A percentile compares a stretch with the other conserved stretches of the same genome.
Evolutionary conservation across 1,284 basidiomycete species (phyloP).

Genomic region (Puccinia novopanici): DNA sequence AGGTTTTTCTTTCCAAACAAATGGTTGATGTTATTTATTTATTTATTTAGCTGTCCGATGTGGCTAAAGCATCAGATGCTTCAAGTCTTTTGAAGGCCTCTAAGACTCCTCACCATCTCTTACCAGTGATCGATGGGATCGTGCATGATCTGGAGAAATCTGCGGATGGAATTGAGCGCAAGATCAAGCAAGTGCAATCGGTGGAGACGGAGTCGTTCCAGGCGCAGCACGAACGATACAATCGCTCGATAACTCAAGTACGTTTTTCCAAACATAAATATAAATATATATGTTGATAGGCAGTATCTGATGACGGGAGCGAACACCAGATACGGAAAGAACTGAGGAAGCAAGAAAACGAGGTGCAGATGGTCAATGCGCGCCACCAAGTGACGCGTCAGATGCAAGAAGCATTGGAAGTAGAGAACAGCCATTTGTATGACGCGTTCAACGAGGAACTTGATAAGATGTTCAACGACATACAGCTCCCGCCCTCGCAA

Average conservation of each 20-base stretch:
- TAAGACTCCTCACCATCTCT: background rate
- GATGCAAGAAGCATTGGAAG: background rate
- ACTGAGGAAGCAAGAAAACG: background rate
- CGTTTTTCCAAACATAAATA: no score
- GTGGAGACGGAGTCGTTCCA: background rate
- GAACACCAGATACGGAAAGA: background rate
- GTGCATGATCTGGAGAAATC: background rate
- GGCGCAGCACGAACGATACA: background rate
- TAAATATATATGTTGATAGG: no score
- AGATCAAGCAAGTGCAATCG: background rate
- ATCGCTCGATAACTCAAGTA: background rate
- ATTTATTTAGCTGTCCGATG: slow-evolving; percentile 30
- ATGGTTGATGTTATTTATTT: background rate
- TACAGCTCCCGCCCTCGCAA: slow-evolving; percentile 38
- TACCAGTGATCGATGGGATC: background rate
- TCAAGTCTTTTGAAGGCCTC: background rate
- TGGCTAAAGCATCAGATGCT: background rate
- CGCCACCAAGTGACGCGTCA: background rate
- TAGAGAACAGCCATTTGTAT: slow-evolving; percentile 44
- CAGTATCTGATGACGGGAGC: background rate
- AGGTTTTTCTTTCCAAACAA: background rate
- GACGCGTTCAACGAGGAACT: slow-evolving; percentile 50
- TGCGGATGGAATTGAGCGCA: slow-evolving; percentile 11
- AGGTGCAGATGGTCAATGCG: background rate
- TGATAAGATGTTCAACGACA: slow-evolving; percentile 48